Percentiles rank a stretch among this genome's conserved stretches.
Conservation (phyloP, 148 eudicot genomes). For the Salicornia ramosissima region DNA sequence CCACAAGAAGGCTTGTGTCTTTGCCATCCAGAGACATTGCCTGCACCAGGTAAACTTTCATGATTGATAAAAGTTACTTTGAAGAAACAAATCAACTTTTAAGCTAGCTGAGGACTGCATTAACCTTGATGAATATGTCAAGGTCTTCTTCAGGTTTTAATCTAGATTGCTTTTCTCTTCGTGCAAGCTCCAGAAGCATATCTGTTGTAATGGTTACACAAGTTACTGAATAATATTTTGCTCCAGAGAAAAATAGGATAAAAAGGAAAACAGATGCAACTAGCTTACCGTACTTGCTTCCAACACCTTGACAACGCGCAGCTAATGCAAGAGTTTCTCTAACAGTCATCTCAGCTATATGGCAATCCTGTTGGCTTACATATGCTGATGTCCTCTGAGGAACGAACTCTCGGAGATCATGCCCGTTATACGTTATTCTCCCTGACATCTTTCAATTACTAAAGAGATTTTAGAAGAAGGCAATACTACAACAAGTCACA, state of each 20-base stretch:
- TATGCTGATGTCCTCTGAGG: conserved; percentile 95
- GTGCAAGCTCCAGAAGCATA: conserved; percentile 91
- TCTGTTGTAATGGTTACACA: conserved; percentile 38
- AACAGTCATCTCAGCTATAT: conserved; percentile 95
- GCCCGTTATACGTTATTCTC: conserved; percentile 87
- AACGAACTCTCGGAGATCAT: conserved; percentile 81
- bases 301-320: conserved; percentile 93
- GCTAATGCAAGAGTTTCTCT: conserved; percentile 93
- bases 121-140: conserved; percentile 93
- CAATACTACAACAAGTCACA: conserved; percentile 1
- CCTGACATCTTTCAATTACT: conserved; percentile 77
- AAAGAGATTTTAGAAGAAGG: conserved; percentile 32
- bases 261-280: conserved; percentile 5
- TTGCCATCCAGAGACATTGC: conserved; percentile 81
- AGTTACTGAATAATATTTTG: conserved; percentile 12
- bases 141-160: conserved; percentile 90
- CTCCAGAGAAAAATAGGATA: not conserved
- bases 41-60: conserved; percentile 31
- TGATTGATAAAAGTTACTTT: conserved; percentile 4
- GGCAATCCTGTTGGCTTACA: conserved; percentile 96
- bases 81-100: not conserved
- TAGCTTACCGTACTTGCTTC: conserved; percentile 81
- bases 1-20: conserved; percentile 70
- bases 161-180: conserved; percentile 83
- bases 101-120: conserved; percentile 5